Conservation (phyloP, 2,329 filamentous ascomycete genomes). For the Claviceps arundinis region DNA sequence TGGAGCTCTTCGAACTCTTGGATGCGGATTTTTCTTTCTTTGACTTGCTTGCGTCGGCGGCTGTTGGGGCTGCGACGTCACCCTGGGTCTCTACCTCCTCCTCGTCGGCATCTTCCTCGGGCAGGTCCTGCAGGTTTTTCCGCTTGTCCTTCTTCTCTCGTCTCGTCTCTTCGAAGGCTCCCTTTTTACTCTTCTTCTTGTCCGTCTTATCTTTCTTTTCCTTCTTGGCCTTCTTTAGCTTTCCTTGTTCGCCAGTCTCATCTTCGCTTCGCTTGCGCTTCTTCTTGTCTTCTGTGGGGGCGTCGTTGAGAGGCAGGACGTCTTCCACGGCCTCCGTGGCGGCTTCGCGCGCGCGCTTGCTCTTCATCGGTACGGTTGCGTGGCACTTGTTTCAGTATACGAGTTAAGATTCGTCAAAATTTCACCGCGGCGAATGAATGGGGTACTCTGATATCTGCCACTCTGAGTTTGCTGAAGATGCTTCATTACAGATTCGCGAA, state of each 20-base stretch:
- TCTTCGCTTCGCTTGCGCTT: conserved; percentile 24
- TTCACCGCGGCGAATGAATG: neutral
- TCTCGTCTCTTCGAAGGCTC: conserved; percentile 20
- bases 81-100: conserved; percentile 8
- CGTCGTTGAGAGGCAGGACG: conserved; percentile 9
- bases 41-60: conserved; percentile 13
- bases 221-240: conserved; percentile 20
- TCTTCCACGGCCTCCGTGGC: conserved; percentile 17
- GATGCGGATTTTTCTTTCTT: conserved; percentile 8
- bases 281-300: conserved; percentile 22
- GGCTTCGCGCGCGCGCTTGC: conserved; percentile 25
- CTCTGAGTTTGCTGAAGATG: too few species aligned
- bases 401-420: neutral
- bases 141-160: conserved; percentile 29
- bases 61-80: conserved; percentile 8
- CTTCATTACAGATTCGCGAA: too few species aligned
- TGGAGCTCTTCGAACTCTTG: conserved; percentile 13
- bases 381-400: too few species aligned
- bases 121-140: conserved; percentile 24
- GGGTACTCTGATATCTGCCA: too few species aligned
- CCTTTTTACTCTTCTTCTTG: conserved; percentile 22
- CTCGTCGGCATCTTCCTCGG: conserved; percentile 18
- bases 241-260: conserved; percentile 9
- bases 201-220: conserved; percentile 12
- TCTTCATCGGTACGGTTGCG: conserved; percentile 17